Percentiles rank a stretch among this genome's conserved stretches.
Evolutionary conservation across 2,329 filamentous ascomycete species (phyloP).

Genomic region (Rugonectria rugulosa): DNA sequence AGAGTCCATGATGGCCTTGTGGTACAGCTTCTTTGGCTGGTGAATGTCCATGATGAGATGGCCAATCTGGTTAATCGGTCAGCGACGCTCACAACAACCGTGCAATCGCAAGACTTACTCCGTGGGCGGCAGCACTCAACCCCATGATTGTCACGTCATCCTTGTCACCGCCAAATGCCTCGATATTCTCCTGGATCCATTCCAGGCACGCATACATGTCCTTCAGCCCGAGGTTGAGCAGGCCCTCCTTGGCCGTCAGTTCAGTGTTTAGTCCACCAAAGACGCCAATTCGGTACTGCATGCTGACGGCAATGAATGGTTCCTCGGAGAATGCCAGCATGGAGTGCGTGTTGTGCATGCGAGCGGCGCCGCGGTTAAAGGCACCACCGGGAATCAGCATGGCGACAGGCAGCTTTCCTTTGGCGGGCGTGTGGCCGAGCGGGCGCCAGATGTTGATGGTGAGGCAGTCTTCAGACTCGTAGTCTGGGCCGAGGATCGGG

Average conservation of each 20-base stretch:
- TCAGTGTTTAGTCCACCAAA: slow-evolving; percentile 65
- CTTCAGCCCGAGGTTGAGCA: slow-evolving; percentile 61
- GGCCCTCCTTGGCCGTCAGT: slow-evolving; percentile 57
- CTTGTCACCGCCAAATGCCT: slow-evolving; percentile 57
- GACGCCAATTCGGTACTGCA: slow-evolving; percentile 59
- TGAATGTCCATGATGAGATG: slow-evolving; percentile 45
- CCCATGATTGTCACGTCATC: slow-evolving; percentile 58
- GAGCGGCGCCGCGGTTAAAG: slow-evolving; percentile 42
- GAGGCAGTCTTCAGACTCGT: slow-evolving; percentile 41
- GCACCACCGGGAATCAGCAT: slow-evolving; percentile 42
- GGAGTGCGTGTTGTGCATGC: slow-evolving; percentile 50
- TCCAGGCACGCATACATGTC: slow-evolving; percentile 57
- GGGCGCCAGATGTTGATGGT: slow-evolving; percentile 38
- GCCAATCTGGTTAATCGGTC: slow-evolving; percentile 35
- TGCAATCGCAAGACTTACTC: slow-evolving; percentile 21
- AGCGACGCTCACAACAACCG: background rate
- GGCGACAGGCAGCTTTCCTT: slow-evolving; percentile 36
- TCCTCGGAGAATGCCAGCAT: slow-evolving; percentile 58
- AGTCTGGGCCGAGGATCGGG: slow-evolving; percentile 39
- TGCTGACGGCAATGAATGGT: slow-evolving; percentile 57
- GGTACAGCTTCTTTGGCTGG: slow-evolving; percentile 41
- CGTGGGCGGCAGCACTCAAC: slow-evolving; percentile 45
- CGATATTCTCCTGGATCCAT: slow-evolving; percentile 62
- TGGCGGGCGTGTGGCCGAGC: slow-evolving; percentile 19
- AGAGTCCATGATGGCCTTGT: slow-evolving; percentile 44